A percentile compares a stretch with the other conserved stretches of the same genome.
phyloP scores from a whole-genome alignment of 2,329 filamentous ascomycete species.

The Ascochyta lentis region DNA sequence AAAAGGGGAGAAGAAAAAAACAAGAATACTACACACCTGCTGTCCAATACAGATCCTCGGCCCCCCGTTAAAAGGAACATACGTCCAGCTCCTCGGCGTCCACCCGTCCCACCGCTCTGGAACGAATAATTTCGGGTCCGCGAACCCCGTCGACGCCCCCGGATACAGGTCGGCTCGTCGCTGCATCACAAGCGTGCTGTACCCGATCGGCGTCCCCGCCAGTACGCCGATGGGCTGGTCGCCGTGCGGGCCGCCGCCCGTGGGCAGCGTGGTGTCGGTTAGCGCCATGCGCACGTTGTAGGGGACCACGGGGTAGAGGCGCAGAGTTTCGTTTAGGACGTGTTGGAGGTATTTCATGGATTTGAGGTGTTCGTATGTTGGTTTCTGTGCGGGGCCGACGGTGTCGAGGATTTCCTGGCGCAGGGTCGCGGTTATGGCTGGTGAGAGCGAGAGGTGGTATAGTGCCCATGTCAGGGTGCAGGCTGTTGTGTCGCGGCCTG shows the following conservation, averaged over 20 bases:
- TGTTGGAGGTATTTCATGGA: slow-evolving; percentile 75
- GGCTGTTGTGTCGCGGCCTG: slow-evolving; percentile 87
- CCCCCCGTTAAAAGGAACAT: slow-evolving; percentile 57
- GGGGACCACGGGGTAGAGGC: slow-evolving; percentile 58
- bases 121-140: slow-evolving; percentile 51
- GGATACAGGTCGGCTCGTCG: slow-evolving; percentile 59
- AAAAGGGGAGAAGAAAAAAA: not conserved
- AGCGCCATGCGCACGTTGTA: slow-evolving; percentile 58
- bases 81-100: slow-evolving; percentile 59
- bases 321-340: slow-evolving; percentile 48
- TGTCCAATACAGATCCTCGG: slow-evolving; percentile 60
- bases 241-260: slow-evolving; percentile 56
- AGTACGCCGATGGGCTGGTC: slow-evolving; percentile 53
- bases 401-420: slow-evolving; percentile 73
- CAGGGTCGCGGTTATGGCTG: slow-evolving; percentile 70
- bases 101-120: slow-evolving; percentile 60
- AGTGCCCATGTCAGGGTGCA: slow-evolving; percentile 80
- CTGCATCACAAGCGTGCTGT: slow-evolving; percentile 58
- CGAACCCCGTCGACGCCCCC: slow-evolving; percentile 45
- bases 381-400: slow-evolving; percentile 67
- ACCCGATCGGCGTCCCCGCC: slow-evolving; percentile 54
- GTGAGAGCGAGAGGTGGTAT: slow-evolving; percentile 79
- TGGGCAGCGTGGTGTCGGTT: slow-evolving; percentile 56
- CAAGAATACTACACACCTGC: slow-evolving; percentile 31
- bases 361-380: slow-evolving; percentile 82